Evolutionary conservation across 2,329 filamentous ascomycete genomes (phyloP).

Genomic region (Ophiosphaerella korrae): DNA sequence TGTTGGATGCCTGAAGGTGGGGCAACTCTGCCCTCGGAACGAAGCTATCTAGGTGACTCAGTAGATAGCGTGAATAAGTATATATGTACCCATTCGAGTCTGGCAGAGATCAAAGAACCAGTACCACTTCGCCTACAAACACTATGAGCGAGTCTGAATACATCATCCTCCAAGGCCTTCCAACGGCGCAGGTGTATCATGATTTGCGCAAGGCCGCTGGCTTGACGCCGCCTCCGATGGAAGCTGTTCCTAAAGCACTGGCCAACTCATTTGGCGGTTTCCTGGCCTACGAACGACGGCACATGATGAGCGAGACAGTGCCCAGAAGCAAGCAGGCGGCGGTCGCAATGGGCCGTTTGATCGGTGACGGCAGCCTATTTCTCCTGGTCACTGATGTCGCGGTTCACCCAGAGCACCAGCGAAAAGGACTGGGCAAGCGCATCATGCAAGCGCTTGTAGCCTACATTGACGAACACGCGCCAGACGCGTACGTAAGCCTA

Average conservation of each 20-base stretch:
- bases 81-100: too few relatives aligned
- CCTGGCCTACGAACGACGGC: slow-evolving; percentile 29
- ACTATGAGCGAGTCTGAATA: slow-evolving; percentile 25
- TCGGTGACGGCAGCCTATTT: slow-evolving; percentile 60
- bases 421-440: slow-evolving; percentile 53
- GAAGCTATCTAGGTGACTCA: too few relatives aligned
- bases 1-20: too few relatives aligned
- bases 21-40: too few relatives aligned
- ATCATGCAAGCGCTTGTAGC: slow-evolving; percentile 52
- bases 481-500: slow-evolving; percentile 52
- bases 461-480: slow-evolving; percentile 49
- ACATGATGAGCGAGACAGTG: slow-evolving; percentile 28
- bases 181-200: slow-evolving; percentile 37
- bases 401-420: slow-evolving; percentile 56
- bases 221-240: slow-evolving; percentile 37
- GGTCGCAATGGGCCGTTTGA: slow-evolving; percentile 59
- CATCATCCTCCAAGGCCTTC: slow-evolving; percentile 31
- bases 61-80: too few relatives aligned
- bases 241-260: slow-evolving; percentile 32
- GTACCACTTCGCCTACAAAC: not conserved
- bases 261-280: slow-evolving; percentile 33
- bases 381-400: slow-evolving; percentile 59
- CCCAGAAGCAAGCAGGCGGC: slow-evolving; percentile 22
- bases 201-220: slow-evolving; percentile 35
- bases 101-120: too few relatives aligned